These are phyloP conservation scores for Polysphondylium violaceum DNA, from an alignment of 78 protist genomes.

Conservation along the genomic window DNA sequence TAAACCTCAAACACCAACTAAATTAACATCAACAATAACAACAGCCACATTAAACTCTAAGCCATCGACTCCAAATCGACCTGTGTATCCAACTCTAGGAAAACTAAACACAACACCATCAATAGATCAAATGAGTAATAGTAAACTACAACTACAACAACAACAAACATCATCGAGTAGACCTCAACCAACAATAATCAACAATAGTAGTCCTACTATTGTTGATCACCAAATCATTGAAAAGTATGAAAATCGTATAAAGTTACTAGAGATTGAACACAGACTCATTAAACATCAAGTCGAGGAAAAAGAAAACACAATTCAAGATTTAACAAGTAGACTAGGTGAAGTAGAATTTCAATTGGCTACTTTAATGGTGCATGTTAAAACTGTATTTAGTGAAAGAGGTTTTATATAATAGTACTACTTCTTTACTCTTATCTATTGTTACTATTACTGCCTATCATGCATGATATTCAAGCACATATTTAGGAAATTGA, in stretches of 20 bases:
- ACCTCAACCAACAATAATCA: neutral
- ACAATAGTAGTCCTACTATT: neutral
- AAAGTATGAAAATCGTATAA: conserved; percentile 35
- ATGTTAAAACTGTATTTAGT: conserved; percentile 6
- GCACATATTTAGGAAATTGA: no score
- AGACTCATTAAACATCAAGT: conserved; percentile 4
- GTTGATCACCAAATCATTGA: neutral
- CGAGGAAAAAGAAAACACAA: conserved; percentile 23
- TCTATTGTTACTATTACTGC: no score
- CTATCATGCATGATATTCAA: no score
- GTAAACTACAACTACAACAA: neutral
- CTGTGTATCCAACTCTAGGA: no score
- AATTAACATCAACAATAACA: neutral
- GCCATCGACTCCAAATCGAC: conserved; percentile 31
- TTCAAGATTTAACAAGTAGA: conserved; percentile 14
- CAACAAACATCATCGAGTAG: neutral
- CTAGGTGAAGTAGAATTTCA: conserved; percentile 43
- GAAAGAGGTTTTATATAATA: neutral
- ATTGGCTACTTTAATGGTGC: conserved; percentile 35
- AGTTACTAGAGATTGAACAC: conserved; percentile 39
- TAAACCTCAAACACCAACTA: conserved; percentile 44
- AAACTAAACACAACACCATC: neutral
- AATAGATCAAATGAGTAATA: neutral
- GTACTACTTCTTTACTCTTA: no score
- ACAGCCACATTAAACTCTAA: neutral